Conservation (phyloP, 208 protist species). For the Wallacemonas sp. region DNA sequence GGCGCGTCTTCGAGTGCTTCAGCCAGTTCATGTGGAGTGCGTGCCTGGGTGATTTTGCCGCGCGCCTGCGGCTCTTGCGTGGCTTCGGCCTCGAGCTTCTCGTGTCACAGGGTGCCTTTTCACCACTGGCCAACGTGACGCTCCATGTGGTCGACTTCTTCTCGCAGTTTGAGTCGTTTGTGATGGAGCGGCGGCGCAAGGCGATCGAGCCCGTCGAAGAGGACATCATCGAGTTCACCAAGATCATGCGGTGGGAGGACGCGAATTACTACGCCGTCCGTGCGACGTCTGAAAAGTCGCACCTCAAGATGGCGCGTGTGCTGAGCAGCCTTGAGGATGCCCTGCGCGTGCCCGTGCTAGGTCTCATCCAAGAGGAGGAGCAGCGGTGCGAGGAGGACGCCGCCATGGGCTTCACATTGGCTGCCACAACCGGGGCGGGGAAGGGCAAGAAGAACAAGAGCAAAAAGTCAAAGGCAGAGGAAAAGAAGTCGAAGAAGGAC, state of each 20-base stretch:
- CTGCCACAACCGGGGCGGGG: too few relatives aligned
- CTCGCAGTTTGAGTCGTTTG: conserved; percentile 62
- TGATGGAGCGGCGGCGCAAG: conserved; percentile 37
- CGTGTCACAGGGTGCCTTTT: conserved; percentile 28
- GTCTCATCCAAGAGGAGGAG: conserved; percentile 68
- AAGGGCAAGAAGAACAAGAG: conserved; percentile 7
- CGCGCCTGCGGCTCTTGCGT: conserved; percentile 61
- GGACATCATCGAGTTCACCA: conserved; percentile 85
- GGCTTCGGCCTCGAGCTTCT: conserved; percentile 75
- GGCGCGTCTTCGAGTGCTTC: conserved; percentile 50
- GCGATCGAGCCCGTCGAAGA: conserved; percentile 77
- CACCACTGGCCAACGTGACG: conserved; percentile 67
- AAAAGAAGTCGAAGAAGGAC: conserved; percentile 25
- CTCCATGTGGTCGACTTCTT: conserved; percentile 89
- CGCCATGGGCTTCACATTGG: conserved; percentile 64
- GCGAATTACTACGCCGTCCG: conserved; percentile 96
- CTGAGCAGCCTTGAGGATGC: conserved; percentile 70
- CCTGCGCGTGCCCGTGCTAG: conserved; percentile 67
- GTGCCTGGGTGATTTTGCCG: conserved; percentile 77
- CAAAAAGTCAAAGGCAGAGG: conserved; percentile 2
- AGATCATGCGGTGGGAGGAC: conserved; percentile 93
- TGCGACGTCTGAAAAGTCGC: conserved; percentile 94
- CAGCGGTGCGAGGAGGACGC: conserved; percentile 81
- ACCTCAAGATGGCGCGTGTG: conserved; percentile 92
- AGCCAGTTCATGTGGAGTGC: conserved; percentile 83